A percentile compares a stretch with the other conserved stretches of the same genome.
phyloP scores from a whole-genome alignment of 2,329 filamentous ascomycete species.

The Amesomyces nigricolor region DNA sequence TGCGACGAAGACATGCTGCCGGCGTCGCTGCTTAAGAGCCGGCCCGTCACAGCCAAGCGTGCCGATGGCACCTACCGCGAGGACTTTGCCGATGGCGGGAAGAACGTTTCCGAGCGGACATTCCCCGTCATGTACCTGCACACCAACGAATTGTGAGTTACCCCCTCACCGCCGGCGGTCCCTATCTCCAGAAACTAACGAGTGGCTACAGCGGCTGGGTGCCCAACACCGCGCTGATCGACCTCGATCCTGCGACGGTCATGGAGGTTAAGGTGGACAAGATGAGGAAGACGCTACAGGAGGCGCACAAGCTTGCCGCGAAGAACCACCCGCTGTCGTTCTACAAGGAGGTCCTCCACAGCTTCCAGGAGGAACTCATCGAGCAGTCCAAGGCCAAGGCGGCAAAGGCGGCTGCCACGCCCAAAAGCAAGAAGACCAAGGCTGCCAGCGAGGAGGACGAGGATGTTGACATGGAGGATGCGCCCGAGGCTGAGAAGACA shows the following conservation, averaged over 20 bases:
- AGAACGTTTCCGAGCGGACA: slow-evolving; percentile 75
- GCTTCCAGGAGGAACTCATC: slow-evolving; percentile 60
- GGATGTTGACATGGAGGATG: slow-evolving; percentile 58
- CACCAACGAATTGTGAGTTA: slow-evolving; percentile 93
- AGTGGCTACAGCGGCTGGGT: slow-evolving; percentile 72
- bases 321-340: slow-evolving; percentile 71
- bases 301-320: slow-evolving; percentile 73
- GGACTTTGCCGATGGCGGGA: slow-evolving; percentile 81
- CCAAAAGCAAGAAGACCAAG: slow-evolving; percentile 48
- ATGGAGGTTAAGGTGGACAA: slow-evolving; percentile 65
- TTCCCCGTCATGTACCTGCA: slow-evolving; percentile 93
- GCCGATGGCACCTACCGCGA: slow-evolving; percentile 82
- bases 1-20: slow-evolving; percentile 95
- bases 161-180: neutral
- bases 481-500: slow-evolving; percentile 39
- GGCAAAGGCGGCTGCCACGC: slow-evolving; percentile 39
- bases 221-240: slow-evolving; percentile 72
- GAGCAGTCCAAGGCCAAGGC: slow-evolving; percentile 50
- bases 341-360: slow-evolving; percentile 75
- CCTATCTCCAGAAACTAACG: slow-evolving; percentile 7
- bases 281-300: slow-evolving; percentile 70
- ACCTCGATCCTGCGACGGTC: slow-evolving; percentile 69
- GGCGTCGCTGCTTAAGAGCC: slow-evolving; percentile 63
- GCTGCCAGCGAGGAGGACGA: slow-evolving; percentile 50
- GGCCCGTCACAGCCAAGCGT: slow-evolving; percentile 78